These are phyloP conservation scores for Alternaria arborescens DNA, from an alignment of 2,329 filamentous ascomycete genomes.

Conservation along the genomic window DNA sequence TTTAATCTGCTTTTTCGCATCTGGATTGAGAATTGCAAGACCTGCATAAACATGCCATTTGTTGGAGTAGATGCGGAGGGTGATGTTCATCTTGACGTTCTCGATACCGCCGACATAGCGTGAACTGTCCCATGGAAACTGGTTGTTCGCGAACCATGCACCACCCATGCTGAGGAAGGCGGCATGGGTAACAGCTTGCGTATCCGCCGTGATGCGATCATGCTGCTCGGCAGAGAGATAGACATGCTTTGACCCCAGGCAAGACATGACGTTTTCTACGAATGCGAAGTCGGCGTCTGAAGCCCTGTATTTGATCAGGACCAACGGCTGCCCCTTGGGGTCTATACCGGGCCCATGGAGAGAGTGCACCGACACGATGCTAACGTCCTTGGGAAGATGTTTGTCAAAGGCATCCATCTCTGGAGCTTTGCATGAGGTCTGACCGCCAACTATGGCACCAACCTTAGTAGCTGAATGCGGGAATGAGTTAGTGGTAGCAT, in stretches of 20 bases:
- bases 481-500: slow-evolving; percentile 14
- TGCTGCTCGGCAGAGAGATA: slow-evolving; percentile 87
- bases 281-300: slow-evolving; percentile 77
- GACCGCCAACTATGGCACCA: slow-evolving; percentile 93
- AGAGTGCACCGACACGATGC: slow-evolving; percentile 95
- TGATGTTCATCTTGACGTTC: slow-evolving; percentile 99
- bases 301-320: slow-evolving; percentile 92
- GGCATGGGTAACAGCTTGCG: slow-evolving; percentile 96
- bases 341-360: slow-evolving; percentile 93
- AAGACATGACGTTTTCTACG: slow-evolving; percentile 82
- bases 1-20: slow-evolving; percentile 88
- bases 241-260: slow-evolving; percentile 85
- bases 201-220: slow-evolving; percentile 97
- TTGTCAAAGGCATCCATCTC: slow-evolving; percentile 94
- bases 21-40: slow-evolving; percentile 94
- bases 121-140: slow-evolving; percentile 97
- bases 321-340: slow-evolving; percentile 86
- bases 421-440: slow-evolving; percentile 97
- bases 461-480: slow-evolving; percentile 80
- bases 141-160: slow-evolving; percentile 92
- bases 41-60: slow-evolving; percentile 99
- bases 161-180: slow-evolving; percentile 97
- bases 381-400: slow-evolving; percentile 84
- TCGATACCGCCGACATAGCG: slow-evolving; percentile 97
- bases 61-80: slow-evolving; percentile 94